Base-by-base conservation (phyloP, 2,329 filamentous ascomycete species). In the Claviceps sp. region DNA sequence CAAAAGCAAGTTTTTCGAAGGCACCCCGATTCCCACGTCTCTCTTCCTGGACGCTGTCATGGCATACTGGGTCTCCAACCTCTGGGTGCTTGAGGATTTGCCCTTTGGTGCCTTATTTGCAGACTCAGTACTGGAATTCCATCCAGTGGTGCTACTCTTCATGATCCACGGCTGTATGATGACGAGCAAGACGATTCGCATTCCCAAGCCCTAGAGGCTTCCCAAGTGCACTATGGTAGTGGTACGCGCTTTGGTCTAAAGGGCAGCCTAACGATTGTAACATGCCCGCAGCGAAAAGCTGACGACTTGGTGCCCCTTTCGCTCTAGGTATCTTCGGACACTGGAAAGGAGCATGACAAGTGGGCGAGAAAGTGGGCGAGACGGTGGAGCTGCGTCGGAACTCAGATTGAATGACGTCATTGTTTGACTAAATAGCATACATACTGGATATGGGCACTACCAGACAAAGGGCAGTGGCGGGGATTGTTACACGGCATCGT, bases 1-100 rank as follows among this genome's bases (percentile, higher is more conserved):
- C 60, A 98, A 98, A 73, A 89, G 87, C 54, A 80, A 86, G 64
- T 98, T 95, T 72, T 98, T 98, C 61, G 93, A 98, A 71, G 93
- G 93, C 60, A 95, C 91, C 0, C 93, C 93, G 1, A 96, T 97
- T 62, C 93, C 93, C 1, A 97, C 89, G 3, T 90, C 87, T 24
- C 74, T 97, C 24, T 83, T 77, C 2, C 82, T 95, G 59, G 89
- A 88, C 56, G 81, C 76, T 14, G 62, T 95, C 53, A 95, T 97
- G 87, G 87, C 85, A 34, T 95, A 85, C 70, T 97, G 89, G 85
- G 79, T 94, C 34, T 82, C 77, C 52, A 76, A 88, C 59, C 85
- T 85, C 56, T 91, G 87, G 87, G 77, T 91, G 46, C 75, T 88
- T 55, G 82, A 87, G 24, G 73, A 82, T 53, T 69, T 98, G n/a